Base-by-base conservation (phyloP, 805 yeast genomes). In the Priceomyces melissophilus region DNA sequence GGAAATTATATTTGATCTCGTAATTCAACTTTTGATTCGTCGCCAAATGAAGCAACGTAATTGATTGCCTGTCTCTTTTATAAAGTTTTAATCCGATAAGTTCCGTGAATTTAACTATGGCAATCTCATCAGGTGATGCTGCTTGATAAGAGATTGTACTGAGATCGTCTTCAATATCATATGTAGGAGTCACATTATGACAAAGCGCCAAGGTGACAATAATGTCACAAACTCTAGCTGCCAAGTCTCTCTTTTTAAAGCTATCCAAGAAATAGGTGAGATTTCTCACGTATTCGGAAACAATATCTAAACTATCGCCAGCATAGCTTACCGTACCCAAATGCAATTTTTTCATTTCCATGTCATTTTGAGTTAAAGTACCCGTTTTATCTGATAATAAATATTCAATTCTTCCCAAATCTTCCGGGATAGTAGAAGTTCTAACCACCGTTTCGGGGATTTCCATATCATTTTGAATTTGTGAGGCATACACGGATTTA, bases 91-190 rank as follows among this genome's bases (percentile, higher is more conserved):
- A 69, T 0, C 99, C 99, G 25, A 90, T 91, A 2, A 70, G 60
- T 48, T 88, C 95, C 1, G 96, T 87, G 66, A 88, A 93, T 55
- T 84, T 84, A 13, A 93, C 98, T 47, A 93, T 93, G 23, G 99
- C 99, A 51, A 93, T 82, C 60, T 93, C 99, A 68, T 93, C 99
- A 0, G 99, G 99, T 0, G 97, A 90, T 0, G 98, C 97, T 0
- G 99, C 99, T 64, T 93, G 99, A 59, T 90, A 93, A 2, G 88
- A 76, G 5, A 67, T 57, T 31, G 30, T 39, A 11, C 82, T 60
- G 43, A 71, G 81, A 20, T 86, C 88, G 48, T 82, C 87, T 42
- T 84, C 93, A 11, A 63, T 61, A 29, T 69, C 73, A 49, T 81
- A 77, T 0, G 95, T 81, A 1, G 99, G 99, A 0, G 99, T 95